Evolutionary conservation across 2,329 filamentous ascomycete genomes (phyloP).

Genomic region (Cladosporium sp.): DNA sequence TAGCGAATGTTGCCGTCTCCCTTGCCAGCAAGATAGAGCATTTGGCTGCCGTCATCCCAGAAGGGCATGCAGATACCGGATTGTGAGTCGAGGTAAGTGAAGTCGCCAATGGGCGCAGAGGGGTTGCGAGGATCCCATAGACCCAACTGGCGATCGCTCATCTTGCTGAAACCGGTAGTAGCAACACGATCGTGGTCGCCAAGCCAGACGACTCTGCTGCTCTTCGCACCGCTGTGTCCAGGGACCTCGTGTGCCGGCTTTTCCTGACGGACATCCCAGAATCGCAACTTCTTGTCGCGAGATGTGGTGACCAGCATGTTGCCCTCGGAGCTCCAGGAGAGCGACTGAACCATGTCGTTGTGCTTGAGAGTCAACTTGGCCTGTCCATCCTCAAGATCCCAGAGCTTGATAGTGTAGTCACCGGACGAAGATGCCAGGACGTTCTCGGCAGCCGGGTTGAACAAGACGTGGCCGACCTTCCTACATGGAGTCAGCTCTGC

Average conservation of each 20-base stretch:
- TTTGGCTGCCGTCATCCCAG: conserved; percentile 97
- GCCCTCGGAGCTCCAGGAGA: conserved; percentile 92
- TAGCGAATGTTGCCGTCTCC: conserved; percentile 99
- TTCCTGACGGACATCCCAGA: conserved; percentile 97
- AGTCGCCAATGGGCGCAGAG: conserved; percentile 72
- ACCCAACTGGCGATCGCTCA: conserved; percentile 95
- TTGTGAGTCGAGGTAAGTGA: conserved; percentile 86
- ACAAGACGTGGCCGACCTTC: conserved; percentile 96
- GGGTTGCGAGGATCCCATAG: conserved; percentile 88
- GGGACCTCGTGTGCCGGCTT: conserved; percentile 76
- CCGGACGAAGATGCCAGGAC: conserved; percentile 92
- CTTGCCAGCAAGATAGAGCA: conserved; percentile 93
- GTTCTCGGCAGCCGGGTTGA: conserved; percentile 94
- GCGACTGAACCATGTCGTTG: conserved; percentile 86
- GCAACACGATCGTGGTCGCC: conserved; percentile 94
- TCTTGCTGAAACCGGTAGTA: conserved; percentile 94
- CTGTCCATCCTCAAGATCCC: conserved; percentile 82
- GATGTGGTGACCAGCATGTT: conserved; percentile 86
- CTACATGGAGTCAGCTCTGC: conserved; percentile 45
- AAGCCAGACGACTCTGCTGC: conserved; percentile 94
- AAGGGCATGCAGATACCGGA: conserved; percentile 99
- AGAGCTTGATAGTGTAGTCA: conserved; percentile 91
- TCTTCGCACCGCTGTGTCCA: conserved; percentile 92
- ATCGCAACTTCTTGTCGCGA: conserved; percentile 93
- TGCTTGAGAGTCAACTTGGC: conserved; percentile 74